phyloP scores from a whole-genome alignment of 2,329 filamentous ascomycete genomes.

The Cercospora brassicicola region DNA sequence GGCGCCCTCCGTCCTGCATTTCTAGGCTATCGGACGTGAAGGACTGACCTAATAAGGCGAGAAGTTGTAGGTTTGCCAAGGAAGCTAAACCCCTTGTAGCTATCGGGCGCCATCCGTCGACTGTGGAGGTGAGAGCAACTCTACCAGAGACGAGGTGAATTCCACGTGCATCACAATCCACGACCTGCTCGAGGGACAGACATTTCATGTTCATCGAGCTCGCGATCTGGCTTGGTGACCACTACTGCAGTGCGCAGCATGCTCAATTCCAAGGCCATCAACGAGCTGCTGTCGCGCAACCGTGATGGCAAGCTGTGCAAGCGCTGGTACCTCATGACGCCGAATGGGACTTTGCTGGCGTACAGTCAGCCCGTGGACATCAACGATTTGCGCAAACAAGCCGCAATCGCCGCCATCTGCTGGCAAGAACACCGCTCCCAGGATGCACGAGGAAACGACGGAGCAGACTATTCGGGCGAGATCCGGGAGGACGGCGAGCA shows the following conservation, averaged over 20 bases:
- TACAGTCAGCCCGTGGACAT: constrained; percentile 52
- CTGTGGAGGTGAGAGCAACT: neutral
- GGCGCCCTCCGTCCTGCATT: too few relatives aligned
- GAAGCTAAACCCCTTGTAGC: neutral
- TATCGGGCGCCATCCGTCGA: neutral
- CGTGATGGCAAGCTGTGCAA: constrained; percentile 46
- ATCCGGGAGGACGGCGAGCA: constrained; percentile 22
- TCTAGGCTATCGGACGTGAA: too few relatives aligned
- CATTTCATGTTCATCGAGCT: neutral
- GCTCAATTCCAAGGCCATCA: constrained; percentile 47
- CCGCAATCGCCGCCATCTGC: constrained; percentile 50
- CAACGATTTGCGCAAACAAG: constrained; percentile 51
- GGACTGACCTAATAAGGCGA: too few relatives aligned
- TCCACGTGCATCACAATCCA: neutral
- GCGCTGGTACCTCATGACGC: constrained; percentile 52
- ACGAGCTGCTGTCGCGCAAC: constrained; percentile 47
- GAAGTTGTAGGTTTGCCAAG: neutral
- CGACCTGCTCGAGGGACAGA: neutral
- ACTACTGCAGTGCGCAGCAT: constrained; percentile 34
- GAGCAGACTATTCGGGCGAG: constrained; percentile 25
- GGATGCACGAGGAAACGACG: constrained; percentile 17
- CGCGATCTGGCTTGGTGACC: neutral
- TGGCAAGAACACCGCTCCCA: constrained; percentile 48
- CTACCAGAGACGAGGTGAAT: neutral
- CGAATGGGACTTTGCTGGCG: constrained; percentile 53